Conservation (phyloP, 208 protist species). For the Kentomonas sorsogonicus region DNA sequence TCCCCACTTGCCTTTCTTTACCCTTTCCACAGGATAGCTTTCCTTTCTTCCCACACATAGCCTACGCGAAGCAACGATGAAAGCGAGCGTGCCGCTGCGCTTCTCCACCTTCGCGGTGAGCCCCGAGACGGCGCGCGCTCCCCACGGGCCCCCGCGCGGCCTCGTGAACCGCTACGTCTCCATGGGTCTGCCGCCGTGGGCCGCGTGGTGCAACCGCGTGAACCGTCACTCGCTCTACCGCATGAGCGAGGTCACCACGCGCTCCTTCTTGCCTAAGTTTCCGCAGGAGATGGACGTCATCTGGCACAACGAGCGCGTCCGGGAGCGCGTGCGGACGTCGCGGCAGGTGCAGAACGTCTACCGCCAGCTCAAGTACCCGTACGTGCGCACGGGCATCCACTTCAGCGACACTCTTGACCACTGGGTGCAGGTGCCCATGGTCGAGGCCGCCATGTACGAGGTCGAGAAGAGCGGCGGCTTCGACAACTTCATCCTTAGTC, state of each 20-base stretch:
- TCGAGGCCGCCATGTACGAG: constrained; percentile 84
- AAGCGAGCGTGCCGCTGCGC: constrained; percentile 16
- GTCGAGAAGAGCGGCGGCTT: constrained; percentile 86
- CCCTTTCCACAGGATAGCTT: background rate
- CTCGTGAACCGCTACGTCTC: constrained; percentile 87
- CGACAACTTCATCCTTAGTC: constrained; percentile 88
- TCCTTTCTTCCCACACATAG: background rate
- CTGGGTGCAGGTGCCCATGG: constrained; percentile 91
- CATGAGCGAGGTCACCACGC: constrained; percentile 75
- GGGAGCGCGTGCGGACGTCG: constrained; percentile 83
- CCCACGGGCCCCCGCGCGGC: constrained; percentile 79
- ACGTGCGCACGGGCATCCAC: constrained; percentile 85
- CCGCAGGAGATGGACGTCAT: constrained; percentile 90
- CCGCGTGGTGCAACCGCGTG: constrained; percentile 84
- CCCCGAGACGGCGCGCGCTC: constrained; percentile 72
- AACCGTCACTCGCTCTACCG: constrained; percentile 83
- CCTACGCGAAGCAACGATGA: constrained; percentile 26
- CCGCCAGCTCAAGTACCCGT: constrained; percentile 86
- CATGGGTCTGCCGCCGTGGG: constrained; percentile 87
- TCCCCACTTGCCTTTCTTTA: background rate
- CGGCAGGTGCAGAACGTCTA: constrained; percentile 86
- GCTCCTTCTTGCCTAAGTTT: constrained; percentile 63
- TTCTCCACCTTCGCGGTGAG: constrained; percentile 83
- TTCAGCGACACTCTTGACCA: constrained; percentile 83
- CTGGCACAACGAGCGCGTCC: constrained; percentile 88